phyloP scores from a whole-genome alignment of 2,329 filamentous ascomycete genomes.

The Metarhizium humberi region DNA sequence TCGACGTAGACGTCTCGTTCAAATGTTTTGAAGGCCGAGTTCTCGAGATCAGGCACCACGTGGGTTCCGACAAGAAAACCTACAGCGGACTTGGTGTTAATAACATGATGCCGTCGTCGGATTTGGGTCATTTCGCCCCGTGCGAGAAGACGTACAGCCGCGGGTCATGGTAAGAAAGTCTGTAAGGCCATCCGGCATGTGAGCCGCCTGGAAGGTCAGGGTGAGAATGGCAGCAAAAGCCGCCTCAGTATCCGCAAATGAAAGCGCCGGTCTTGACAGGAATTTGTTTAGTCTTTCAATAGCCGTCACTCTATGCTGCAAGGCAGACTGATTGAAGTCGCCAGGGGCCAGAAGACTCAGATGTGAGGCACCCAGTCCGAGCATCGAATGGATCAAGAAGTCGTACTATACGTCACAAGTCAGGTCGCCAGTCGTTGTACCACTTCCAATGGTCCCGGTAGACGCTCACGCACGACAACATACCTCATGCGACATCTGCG shows the following conservation, averaged over 20 bases:
- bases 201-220: conserved; percentile 27
- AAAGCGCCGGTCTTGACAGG: conserved; percentile 19
- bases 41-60: conserved; percentile 9
- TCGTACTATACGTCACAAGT: conserved; percentile 20
- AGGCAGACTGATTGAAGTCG: conserved; percentile 17
- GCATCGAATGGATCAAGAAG: conserved; percentile 31
- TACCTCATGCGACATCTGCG: conserved; percentile 23
- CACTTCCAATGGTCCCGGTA: no score
- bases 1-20: conserved; percentile 18
- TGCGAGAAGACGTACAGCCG: conserved; percentile 19
- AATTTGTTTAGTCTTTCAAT: conserved; percentile 25
- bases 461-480: no score
- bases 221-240: conserved; percentile 26
- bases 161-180: conserved; percentile 30
- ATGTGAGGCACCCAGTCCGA: conserved; percentile 30
- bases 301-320: conserved; percentile 27
- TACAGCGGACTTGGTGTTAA: neutral
- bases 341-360: conserved; percentile 17
- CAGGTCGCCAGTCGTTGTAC: no score
- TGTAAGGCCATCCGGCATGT: conserved; percentile 28
- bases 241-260: conserved; percentile 24
- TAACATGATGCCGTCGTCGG: no score
- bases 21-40: conserved; percentile 17
- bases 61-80: conserved; percentile 18
- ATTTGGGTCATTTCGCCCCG: no score